Percentiles rank a stretch among this genome's conserved stretches.
phyloP scores from a whole-genome alignment of 192 early-diverging fungal species.

The Backusella westeae region DNA sequence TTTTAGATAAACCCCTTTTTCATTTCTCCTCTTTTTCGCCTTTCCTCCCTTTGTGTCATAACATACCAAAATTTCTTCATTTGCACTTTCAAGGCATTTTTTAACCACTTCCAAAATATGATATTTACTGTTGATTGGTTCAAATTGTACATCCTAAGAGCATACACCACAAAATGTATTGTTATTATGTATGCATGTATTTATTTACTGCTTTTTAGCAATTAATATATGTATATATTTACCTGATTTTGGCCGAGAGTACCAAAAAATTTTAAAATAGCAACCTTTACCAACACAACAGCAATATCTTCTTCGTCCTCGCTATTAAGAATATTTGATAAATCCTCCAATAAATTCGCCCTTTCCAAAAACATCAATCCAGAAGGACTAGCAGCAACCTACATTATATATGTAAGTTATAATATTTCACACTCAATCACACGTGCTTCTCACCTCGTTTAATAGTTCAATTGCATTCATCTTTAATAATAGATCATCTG shows the following conservation, averaged over 20 bases:
- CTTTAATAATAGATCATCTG: constrained; percentile 39
- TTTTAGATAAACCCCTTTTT: background rate
- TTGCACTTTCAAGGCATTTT: constrained; percentile 18
- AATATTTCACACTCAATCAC: no score
- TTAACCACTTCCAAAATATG: constrained; percentile 17
- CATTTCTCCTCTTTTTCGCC: background rate
- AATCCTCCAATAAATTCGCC: constrained; percentile 29
- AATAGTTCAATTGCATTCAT: constrained; percentile 50
- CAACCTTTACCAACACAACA: constrained; percentile 32
- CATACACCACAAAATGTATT: background rate
- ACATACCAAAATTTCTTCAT: constrained; percentile 27
- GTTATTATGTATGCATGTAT: background rate
- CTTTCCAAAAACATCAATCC: constrained; percentile 39
- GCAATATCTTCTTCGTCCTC: constrained; percentile 30
- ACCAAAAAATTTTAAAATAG: constrained; percentile 49
- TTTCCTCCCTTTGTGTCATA: background rate
- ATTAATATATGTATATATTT: background rate
- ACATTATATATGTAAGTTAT: background rate
- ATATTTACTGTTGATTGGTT: constrained; percentile 11
- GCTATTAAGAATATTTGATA: constrained; percentile 27
- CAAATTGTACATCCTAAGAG: constrained; percentile 21
- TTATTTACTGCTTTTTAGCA: background rate
- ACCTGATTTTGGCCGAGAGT: constrained; percentile 29
- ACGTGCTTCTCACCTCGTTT: constrained; percentile 31
- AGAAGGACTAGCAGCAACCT: constrained; percentile 27